Base-by-base conservation (phyloP, 2,329 filamentous ascomycete species). In the Fusarium xylarioides region DNA sequence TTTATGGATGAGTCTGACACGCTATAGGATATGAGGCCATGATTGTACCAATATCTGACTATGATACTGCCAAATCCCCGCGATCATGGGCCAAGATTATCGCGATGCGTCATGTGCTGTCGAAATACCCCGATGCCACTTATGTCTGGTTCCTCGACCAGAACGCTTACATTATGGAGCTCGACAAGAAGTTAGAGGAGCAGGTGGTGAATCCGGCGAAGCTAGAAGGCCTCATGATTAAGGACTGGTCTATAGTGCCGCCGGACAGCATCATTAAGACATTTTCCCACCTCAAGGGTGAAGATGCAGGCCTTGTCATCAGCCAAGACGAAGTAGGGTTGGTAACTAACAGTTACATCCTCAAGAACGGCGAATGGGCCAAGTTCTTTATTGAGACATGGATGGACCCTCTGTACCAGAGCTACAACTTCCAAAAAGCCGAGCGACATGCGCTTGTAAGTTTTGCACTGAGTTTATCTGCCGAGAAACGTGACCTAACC, bases 241-340 rank as follows among this genome's bases (percentile, higher is more conserved):
- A 91, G 80, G 93, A 97, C 81, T 88, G 91, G 60, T 90, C 96
- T 11, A 91, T 99, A 56, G 95, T 98, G 14, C 96, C 95, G 5
- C 96, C 97, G 0, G 94, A 98, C 83, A 97, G 94, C 83, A 95
- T 99, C 77, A 98, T 99, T 84, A 95, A 93, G 85, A 98, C 97
- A 0, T 97, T 97, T 80, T 85, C 89, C 21, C 92, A 97, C 79
- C 85, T 97, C n/a, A 91, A 90, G 70, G 91, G 91, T 40, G 87
- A 92, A 49, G 89, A 95, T 63, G 91, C 97, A 46, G 93, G 97
- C 74, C 86, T 98, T 19, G 88, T 98, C 43, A 81, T 98, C 42
- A 92, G 93, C 11, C 95, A 98, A 82, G 96, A 99, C 79, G 89
- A 88, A 53, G 91, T 93, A 40, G 95, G 95, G 11, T 80, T 99